Evolutionary conservation across 129 eudicot species (phyloP), one percentile per base, ranked within the genome.

Genomic region (Escallonia herrerae): DNA sequence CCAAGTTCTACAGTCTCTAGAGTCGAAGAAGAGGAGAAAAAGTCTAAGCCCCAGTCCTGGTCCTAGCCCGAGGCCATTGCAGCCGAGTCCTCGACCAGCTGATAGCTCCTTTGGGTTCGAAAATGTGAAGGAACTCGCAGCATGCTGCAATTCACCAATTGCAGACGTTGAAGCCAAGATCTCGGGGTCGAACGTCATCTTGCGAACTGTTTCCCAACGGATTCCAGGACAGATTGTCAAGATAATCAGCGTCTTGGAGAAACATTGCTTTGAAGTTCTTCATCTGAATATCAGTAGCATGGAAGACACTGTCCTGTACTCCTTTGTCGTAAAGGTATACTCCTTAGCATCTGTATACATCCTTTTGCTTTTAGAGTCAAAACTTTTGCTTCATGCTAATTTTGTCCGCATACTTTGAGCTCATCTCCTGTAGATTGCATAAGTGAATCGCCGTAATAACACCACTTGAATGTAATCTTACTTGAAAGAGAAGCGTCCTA

Each of bases 161-260:
- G 99, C 99, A 0, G 95, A 94, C 15, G 97, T 94, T 4, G 97
- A 94, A 75, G 99, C 97, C 9, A 94, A 89, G 74, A 86, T 94
- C 54, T 86, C 95, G 0, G 99, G 99, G 2, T 78, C 99, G 3
- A 94, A 94, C 42, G 95, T 94, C 6, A 65, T 94, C 15, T 52
- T 94, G 72, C 77, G 95, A 67, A 86, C 96, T 1, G 84, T 94
- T 22, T 94, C 97, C 1, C 75, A 72, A 78, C 79, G 88, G 51
- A 89, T 80, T 50, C 95, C 89, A 1, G 99, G 95, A 3, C 99
- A 94, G 65, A 74, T 94, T 66, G 82, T 89, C 67, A 94, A 80
- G 87, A 89, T 94, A 43, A 79, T 89, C 71, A 70, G 54, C 55
- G 70, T 84, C 62, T 67, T 94, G 76, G 99, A 89, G 82, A 86